Evolutionary conservation across 1,139 yeast genomes (phyloP), one percentile per base, ranked within the genome.

Genomic region (Eremothecium gossypii): DNA sequence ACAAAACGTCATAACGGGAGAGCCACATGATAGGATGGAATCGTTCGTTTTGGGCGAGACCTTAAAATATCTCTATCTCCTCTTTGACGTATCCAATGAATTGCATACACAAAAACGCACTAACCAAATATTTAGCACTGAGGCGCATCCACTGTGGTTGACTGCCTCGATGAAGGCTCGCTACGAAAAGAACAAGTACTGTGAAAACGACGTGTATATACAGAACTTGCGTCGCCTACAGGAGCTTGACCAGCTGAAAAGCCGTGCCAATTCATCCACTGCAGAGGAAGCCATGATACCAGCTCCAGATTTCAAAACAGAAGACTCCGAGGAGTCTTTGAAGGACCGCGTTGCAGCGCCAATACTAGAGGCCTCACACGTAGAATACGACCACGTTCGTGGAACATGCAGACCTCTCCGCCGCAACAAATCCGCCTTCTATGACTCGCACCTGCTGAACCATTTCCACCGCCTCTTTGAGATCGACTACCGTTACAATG

Each of bases 81-180:
- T 87, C 39, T 87, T 87, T 64, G 94, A 86, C 56, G 78, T 72
- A 9, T 69, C 69, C 6, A 77, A 86, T 55, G 73, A 71, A 26
- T 55, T 77, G 17, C 77, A 82, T 50, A 69, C 60, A 37, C 63
- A 65, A 7, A 51, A 58, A 23, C 34, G 30, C 7, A 74, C 76
- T 36, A 81, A 79, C 52, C 72, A 82, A 64, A 69, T 89, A 1
- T 89, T 87, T 54, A 83, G 95, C 8, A 89, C 97, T 0, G 97
- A 89, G 56, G 97, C 93, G 0, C 97, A 89, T 60, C 96, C 96
- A 2, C 58, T 87, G 46, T 86, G 95, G 95, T 69, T 73, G 44
- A 58, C 60, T 3, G 43, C 48, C 8, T 46, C 49, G 9, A 37
- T 49, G n/a, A 45, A 52, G 36, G 39, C 42, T 20, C 41, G 49